These are phyloP conservation scores for Ophiostoma ulmi DNA, from an alignment of 2,329 filamentous ascomycete species.

Conservation along the genomic window DNA sequence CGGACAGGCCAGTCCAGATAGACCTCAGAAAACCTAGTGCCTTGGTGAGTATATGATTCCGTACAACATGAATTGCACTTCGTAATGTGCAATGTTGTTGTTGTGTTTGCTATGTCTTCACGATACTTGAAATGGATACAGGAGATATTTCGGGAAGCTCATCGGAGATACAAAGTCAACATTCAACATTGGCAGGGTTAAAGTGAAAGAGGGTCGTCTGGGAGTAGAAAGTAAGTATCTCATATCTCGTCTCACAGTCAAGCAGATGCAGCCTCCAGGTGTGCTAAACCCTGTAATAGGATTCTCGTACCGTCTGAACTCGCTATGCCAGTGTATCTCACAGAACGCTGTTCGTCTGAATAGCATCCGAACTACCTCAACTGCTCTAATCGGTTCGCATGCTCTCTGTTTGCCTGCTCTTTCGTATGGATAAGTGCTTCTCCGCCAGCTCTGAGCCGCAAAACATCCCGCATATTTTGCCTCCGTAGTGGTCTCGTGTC, in stretches of 20 bases:
- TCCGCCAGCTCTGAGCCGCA: neutral
- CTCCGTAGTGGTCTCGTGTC: neutral
- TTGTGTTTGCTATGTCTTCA: neutral
- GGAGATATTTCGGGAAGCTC: neutral
- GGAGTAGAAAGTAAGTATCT: too few relatives aligned
- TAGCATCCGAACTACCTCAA: too few relatives aligned
- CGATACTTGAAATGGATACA: neutral
- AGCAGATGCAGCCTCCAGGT: too few relatives aligned
- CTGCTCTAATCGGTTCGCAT: neutral
- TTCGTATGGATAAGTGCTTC: slow-evolving; percentile 1
- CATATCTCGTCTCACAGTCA: too few relatives aligned
- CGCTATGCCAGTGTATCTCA: neutral
- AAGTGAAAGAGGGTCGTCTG: neutral
- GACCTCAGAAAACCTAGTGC: too few relatives aligned
- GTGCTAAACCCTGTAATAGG: too few relatives aligned
- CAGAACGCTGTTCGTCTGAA: neutral
- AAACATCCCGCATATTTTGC: neutral
- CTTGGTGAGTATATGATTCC: too few relatives aligned
- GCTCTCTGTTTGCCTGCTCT: neutral
- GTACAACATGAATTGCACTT: neutral
- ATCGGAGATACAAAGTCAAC: neutral
- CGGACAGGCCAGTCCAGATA: too few relatives aligned
- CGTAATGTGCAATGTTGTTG: neutral
- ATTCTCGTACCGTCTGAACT: neutral
- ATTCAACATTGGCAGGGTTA: neutral